Base-by-base conservation (phyloP, 1,284 basidiomycete species). In the Malassezia arunalokei region DNA sequence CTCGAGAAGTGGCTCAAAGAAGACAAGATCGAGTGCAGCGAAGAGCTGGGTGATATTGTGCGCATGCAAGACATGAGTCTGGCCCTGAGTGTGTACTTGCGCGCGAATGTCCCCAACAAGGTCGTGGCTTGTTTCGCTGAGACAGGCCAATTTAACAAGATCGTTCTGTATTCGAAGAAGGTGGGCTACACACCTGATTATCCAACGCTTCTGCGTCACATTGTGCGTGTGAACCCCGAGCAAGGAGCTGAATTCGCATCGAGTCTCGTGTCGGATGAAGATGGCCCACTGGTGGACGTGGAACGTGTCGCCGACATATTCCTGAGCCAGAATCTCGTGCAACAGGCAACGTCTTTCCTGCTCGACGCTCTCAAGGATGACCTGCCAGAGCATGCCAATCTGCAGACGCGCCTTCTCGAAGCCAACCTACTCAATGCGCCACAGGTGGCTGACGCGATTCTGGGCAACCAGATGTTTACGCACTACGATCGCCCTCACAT, bases 1-100 rank as follows among this genome's bases (percentile, higher is more conserved):
- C 79, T 99, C 27, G 94, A 99, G 78, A 98, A 98, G 73, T 99
- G 94, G 94, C 78, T 98, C 62, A 99, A 99, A 77, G 94, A 98
- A 79, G 95, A 95, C 78, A 99, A 98, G 82, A 84, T 99, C 60
- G 92, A 94, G 58, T 98, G 94, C 78, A 89, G 85, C 68, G 94
- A 98, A 76, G 92, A 99, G 76, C 83, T 99, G 15, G 94, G 94
- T 56, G 94, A 99, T 74, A 87, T 98, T 60, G 94, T 96, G 51
- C 85, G 94, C 47, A 76, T 85, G 43, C 84, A 90, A 74, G 94
- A 99, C 75, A 90, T 98, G 86, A 96, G 89, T 6, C 81, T 99
- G 53, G 94, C 94, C n/a, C 81, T 99, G 47, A 94, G 90, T 61
- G 91, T 99, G 56, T 99, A 99, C 75, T 83, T 98, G 30, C 84